phyloP scores from a whole-genome alignment of 2,329 filamentous ascomycete genomes.

The Fusarium austroafricanum region DNA sequence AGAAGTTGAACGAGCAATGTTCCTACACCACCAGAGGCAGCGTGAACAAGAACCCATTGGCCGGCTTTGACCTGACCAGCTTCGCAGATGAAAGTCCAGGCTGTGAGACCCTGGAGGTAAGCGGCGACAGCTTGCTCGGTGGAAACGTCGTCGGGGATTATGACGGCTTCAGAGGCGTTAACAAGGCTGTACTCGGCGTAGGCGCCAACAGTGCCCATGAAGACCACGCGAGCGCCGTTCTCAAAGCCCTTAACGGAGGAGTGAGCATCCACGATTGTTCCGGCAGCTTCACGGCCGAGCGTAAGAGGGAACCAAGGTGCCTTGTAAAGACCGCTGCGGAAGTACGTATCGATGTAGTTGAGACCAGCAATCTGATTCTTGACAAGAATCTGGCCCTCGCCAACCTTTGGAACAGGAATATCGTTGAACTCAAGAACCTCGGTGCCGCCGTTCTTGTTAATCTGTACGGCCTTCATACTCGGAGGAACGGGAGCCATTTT shows the following conservation, averaged over 20 bases:
- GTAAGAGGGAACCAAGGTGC: slow-evolving; percentile 75
- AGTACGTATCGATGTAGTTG: slow-evolving; percentile 94
- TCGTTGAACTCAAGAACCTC: slow-evolving; percentile 80
- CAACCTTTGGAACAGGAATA: slow-evolving; percentile 73
- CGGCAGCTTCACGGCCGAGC: slow-evolving; percentile 83
- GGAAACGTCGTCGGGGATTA: slow-evolving; percentile 71
- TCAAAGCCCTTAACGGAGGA: slow-evolving; percentile 66
- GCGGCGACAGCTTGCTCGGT: slow-evolving; percentile 74
- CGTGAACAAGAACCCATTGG: slow-evolving; percentile 87
- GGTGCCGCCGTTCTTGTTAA: slow-evolving; percentile 72
- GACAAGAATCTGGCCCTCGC: slow-evolving; percentile 80
- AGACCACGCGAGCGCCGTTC: slow-evolving; percentile 78
- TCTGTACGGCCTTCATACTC: slow-evolving; percentile 75
- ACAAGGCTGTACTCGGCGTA: slow-evolving; percentile 70
- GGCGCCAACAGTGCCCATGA: slow-evolving; percentile 62
- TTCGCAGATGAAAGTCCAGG: slow-evolving; percentile 82
- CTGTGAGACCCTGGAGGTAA: slow-evolving; percentile 85
- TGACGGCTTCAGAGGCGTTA: slow-evolving; percentile 65
- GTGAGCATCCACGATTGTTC: slow-evolving; percentile 73
- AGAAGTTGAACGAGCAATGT: slow-evolving; percentile 81
- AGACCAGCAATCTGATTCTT: slow-evolving; percentile 84
- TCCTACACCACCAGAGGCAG: slow-evolving; percentile 86
- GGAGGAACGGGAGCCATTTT: slow-evolving; percentile 81
- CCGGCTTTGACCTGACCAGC: slow-evolving; percentile 79
- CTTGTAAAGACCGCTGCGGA: slow-evolving; percentile 84